Conservation (phyloP, 2,329 filamentous ascomycete genomes). For the Claviceps spartinae region DNA sequence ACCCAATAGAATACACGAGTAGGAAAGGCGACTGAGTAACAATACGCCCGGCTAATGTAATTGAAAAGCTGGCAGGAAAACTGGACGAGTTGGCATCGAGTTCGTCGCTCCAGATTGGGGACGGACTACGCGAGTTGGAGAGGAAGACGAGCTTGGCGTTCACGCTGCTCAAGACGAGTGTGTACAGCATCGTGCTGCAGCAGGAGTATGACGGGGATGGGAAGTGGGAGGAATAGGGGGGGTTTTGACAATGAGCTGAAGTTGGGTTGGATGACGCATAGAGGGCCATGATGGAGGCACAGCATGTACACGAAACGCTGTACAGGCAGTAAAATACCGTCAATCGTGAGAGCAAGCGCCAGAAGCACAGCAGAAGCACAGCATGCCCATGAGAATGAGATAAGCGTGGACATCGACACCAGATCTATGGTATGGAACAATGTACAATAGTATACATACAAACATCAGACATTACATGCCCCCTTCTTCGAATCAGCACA, state of each 20-base stretch:
- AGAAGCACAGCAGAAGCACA: too few relatives aligned
- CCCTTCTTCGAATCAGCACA: neutral
- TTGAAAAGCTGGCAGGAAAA: slow-evolving; percentile 39
- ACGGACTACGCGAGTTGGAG: slow-evolving; percentile 77
- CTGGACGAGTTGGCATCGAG: slow-evolving; percentile 52
- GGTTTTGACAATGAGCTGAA: neutral
- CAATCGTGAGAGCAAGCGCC: too few relatives aligned
- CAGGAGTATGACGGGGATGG: slow-evolving; percentile 77
- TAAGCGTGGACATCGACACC: too few relatives aligned
- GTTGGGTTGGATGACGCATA: neutral
- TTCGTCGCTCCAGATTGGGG: slow-evolving; percentile 69
- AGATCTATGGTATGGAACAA: neutral
- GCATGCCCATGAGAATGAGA: too few relatives aligned
- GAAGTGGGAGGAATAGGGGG: slow-evolving; percentile 11
- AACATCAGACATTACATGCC: neutral
- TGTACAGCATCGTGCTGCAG: slow-evolving; percentile 96
- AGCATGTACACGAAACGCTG: neutral
- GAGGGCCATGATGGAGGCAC: neutral
- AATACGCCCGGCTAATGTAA: neutral
- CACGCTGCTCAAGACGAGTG: slow-evolving; percentile 91
- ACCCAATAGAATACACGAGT: too few relatives aligned
- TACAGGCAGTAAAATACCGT: neutral
- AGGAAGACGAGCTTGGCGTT: slow-evolving; percentile 91
- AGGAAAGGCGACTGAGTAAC: neutral
- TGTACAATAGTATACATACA: neutral